A percentile compares a stretch with the other conserved stretches of the same genome.
Conservation (phyloP, 2,329 filamentous ascomycete species). For the Aspergillus fructus region DNA sequence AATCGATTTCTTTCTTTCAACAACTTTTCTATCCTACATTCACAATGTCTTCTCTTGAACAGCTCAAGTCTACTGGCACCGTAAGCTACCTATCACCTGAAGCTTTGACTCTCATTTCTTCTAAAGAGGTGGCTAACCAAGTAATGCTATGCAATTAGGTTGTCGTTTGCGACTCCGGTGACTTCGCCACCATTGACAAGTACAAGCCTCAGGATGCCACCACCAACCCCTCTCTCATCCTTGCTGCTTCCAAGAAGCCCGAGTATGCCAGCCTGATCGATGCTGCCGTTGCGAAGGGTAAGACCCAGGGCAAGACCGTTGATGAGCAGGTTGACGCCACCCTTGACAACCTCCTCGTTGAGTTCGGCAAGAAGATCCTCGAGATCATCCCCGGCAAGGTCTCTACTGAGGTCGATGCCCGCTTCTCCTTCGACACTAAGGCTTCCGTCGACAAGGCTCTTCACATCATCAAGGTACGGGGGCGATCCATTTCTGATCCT, state of each 20-base stretch:
- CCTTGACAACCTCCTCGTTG: constrained; percentile 90
- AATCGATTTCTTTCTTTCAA: constrained; percentile 3
- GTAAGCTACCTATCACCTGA: constrained; percentile 57
- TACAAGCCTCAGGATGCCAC: constrained; percentile 99
- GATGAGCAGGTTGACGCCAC: constrained; percentile 85
- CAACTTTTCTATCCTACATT: constrained; percentile 6
- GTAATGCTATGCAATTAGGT: constrained; percentile 54
- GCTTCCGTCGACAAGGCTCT: constrained; percentile 92
- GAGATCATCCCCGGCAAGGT: constrained; percentile 97
- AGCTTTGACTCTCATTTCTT: neutral
- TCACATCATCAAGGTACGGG: constrained; percentile 82
- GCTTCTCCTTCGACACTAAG: constrained; percentile 93
- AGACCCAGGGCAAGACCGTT: constrained; percentile 65
- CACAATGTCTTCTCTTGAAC: constrained; percentile 86
- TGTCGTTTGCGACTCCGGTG: constrained; percentile 94
- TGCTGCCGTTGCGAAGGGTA: constrained; percentile 78
- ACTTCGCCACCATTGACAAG: constrained; percentile 90
- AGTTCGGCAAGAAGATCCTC: constrained; percentile 97
- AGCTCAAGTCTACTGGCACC: constrained; percentile 95
- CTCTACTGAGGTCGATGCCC: constrained; percentile 96
- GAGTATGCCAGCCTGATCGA: constrained; percentile 95
- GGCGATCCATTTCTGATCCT: neutral
- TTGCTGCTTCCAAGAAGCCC: constrained; percentile 96
- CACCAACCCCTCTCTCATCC: constrained; percentile 98
- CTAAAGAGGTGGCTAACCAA: constrained; percentile 9